Conservation (phyloP, 176 grass and related monocot genomes). For the Panicum miliaceum region DNA sequence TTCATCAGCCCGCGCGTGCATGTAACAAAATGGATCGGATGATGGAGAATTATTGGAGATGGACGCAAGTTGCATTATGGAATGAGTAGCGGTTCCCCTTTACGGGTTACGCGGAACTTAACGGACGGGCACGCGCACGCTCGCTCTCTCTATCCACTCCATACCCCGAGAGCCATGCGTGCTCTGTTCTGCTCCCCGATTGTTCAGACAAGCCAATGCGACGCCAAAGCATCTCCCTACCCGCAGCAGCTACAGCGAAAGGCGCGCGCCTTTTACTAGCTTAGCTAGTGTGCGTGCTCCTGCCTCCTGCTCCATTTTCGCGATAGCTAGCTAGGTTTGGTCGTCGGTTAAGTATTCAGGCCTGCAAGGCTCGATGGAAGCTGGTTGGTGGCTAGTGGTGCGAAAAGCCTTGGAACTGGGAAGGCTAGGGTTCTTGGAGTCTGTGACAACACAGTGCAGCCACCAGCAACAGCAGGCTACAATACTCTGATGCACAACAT, state of each 20-base stretch:
- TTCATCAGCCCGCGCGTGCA: not conserved
- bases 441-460: not conserved
- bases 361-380: not conserved
- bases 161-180: not conserved
- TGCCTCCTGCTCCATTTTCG: not conserved
- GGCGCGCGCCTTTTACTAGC: slow-evolving; percentile 24
- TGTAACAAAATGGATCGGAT: slow-evolving; percentile 7
- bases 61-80: not conserved
- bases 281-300: too few species aligned
- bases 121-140: not conserved
- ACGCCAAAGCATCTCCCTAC: not conserved
- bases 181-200: not conserved
- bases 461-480: slow-evolving; percentile 30
- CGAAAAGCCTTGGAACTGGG: slow-evolving; percentile 1
- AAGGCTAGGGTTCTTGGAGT: slow-evolving; percentile 15
- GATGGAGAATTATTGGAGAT: too few species aligned
- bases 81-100: slow-evolving; percentile 44
- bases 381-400: not conserved
- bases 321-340: slow-evolving; percentile 16
- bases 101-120: not conserved
- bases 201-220: slow-evolving; percentile 29
- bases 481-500: not conserved
- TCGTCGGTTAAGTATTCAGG: not conserved
- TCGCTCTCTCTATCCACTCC: slow-evolving; percentile 11
- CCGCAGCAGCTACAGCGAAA: slow-evolving; percentile 18